phyloP scores from a whole-genome alignment of 176 grass and related monocot species.

The Olyra latifolia region DNA sequence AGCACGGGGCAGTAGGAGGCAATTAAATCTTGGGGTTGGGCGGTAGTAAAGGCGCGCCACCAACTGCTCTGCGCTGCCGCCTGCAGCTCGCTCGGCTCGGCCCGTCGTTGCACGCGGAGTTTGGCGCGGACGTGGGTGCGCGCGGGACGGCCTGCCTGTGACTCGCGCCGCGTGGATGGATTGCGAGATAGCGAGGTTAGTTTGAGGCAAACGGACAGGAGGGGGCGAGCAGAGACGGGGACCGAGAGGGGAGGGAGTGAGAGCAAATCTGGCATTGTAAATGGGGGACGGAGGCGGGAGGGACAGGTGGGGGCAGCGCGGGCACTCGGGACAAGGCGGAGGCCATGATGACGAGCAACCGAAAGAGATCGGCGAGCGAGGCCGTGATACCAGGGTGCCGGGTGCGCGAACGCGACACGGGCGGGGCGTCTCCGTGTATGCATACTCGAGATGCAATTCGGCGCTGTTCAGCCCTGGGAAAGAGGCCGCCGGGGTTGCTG shows the following conservation, averaged over 20 bases:
- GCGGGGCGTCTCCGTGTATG: not conserved
- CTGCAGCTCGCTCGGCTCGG: not conserved
- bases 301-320: not conserved
- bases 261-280: constrained; percentile 44
- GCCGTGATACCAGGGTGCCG: not conserved
- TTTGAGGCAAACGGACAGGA: not conserved
- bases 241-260: not conserved
- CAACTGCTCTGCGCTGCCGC: not conserved
- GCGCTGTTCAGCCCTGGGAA: not conserved
- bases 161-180: not conserved
- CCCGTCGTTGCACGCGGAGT: not conserved
- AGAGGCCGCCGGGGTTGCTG: no score
- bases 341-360: constrained; percentile 8
- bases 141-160: not conserved
- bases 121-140: not conserved
- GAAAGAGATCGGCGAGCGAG: not conserved
- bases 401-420: not conserved
- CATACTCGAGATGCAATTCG: not conserved
- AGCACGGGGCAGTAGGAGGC: not conserved
- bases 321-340: constrained; percentile 12
- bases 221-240: constrained; percentile 6
- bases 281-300: not conserved
- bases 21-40: constrained; percentile 40
- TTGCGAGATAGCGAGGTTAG: not conserved
- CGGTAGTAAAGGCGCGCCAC: constrained; percentile 47